Percentiles rank a stretch among this genome's conserved stretches.
Evolutionary conservation across 352 stramenopile genomes (phyloP).

Genomic region (Phytopythium chamaehyphon): DNA sequence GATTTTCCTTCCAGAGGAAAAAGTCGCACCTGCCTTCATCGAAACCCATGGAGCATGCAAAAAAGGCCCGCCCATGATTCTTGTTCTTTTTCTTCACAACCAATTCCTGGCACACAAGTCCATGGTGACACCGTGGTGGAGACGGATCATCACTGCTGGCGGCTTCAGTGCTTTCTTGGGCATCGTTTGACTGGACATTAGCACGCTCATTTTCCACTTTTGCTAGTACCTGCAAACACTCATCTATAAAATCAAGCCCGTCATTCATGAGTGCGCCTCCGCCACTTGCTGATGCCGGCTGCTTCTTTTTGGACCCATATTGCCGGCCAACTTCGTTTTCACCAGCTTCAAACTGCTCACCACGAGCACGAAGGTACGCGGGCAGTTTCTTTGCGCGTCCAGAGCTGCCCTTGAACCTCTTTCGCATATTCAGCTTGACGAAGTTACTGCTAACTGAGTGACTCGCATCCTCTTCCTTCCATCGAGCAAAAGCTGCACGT

Average conservation of each 20-base stretch:
- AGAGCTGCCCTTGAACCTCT: slow-evolving; percentile 63
- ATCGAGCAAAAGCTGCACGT: slow-evolving; percentile 37
- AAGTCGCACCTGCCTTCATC: slow-evolving; percentile 83
- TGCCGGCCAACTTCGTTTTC: slow-evolving; percentile 15
- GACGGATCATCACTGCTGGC: slow-evolving; percentile 7
- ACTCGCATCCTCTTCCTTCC: slow-evolving; percentile 51
- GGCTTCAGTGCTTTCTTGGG: neutral
- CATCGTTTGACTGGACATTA: slow-evolving; percentile 3
- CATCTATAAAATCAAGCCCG: slow-evolving; percentile 74
- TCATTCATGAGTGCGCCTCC: slow-evolving; percentile 33
- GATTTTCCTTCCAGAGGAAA: slow-evolving; percentile 82
- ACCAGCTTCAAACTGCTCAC: neutral
- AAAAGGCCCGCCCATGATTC: slow-evolving; percentile 72
- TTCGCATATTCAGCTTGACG: slow-evolving; percentile 76
- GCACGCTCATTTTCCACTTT: slow-evolving; percentile 23
- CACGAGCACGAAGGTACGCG: slow-evolving; percentile 52
- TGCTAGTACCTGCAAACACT: slow-evolving; percentile 62
- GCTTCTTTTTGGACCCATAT: slow-evolving; percentile 14
- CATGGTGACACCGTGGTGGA: slow-evolving; percentile 65
- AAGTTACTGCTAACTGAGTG: slow-evolving; percentile 73
- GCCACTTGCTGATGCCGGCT: slow-evolving; percentile 15
- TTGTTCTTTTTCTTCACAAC: slow-evolving; percentile 86
- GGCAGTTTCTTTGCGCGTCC: slow-evolving; percentile 65
- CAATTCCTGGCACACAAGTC: slow-evolving; percentile 45
- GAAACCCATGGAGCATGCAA: slow-evolving; percentile 58